Base-by-base conservation (phyloP, 345 rosid species). In the Syzygium jambos region DNA sequence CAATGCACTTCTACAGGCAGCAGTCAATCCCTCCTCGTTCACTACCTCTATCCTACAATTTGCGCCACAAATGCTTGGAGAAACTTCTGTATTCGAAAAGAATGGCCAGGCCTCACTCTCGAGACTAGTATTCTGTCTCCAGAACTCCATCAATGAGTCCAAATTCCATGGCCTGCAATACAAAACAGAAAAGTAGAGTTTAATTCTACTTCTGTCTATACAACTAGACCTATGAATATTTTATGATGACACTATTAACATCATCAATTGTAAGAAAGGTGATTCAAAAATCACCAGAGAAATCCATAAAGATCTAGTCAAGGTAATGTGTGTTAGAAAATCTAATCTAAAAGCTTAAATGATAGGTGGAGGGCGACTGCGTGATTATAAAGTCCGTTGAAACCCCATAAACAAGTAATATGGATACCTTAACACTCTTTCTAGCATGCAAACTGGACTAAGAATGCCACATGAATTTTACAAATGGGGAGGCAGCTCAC, bases 161-260 rank as follows among this genome's bases (percentile, higher is more conserved):
- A 43, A 94, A 96, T 87, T 97, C 98, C 95, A 97, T 93, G 29
- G 98, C 97, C 98, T 97, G 94, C 92, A 88, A 89, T 56, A 54
- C 38, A 29, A n/a, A 84, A 83, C 27, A 63, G 25, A 63, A 63
- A 25, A 19, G 38, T 6, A 38, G 80, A 73, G 49, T 73, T 38
- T 34, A 22, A 73, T 38, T 11, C 27, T 19, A 73, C 14, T 17
- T 68, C 80, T 73, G 46, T 73, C 80, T 38, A 29, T 14, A 52
- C 43, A 84, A 15, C 46, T 27, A 51, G 46, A 84, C 41, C 61
- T 0, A 84, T 9, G 1, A 34, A 46, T n/a, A 25, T 51, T 83
- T 25, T 25, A 25, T 0, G 30, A 51, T 25, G 34, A 83, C 14
- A 19, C 25, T 57, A 83, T 23, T 43, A 21, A 54, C 78, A 57